These are phyloP conservation scores for Populus pruinosa DNA, from an alignment of 345 rosid genomes.

Conservation along the genomic window DNA sequence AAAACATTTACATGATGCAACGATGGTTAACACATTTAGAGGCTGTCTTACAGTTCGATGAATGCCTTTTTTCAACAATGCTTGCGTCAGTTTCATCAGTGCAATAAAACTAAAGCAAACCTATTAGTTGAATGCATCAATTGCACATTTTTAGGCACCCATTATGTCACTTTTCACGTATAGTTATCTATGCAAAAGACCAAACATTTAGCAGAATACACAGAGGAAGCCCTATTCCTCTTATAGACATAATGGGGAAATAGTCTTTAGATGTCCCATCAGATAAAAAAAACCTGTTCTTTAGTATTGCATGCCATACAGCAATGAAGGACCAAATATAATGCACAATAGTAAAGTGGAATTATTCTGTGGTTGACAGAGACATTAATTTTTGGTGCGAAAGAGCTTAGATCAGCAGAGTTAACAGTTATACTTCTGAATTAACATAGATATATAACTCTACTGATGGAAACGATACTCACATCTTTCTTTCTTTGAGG, in stretches of 20 bases:
- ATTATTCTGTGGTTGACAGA: background rate
- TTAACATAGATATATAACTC: background rate
- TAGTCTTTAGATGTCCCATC: background rate
- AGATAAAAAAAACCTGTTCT: background rate
- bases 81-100: background rate
- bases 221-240: background rate
- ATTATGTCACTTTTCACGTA: background rate
- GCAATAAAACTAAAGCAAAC: background rate
- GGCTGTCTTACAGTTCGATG: background rate
- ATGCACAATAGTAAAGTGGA: background rate
- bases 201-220: background rate
- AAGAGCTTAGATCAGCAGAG: background rate
- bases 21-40: background rate
- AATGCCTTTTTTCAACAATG: background rate
- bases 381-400: background rate
- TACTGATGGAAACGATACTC: constrained; percentile 15
- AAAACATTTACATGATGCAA: background rate
- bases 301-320: background rate
- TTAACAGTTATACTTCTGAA: background rate
- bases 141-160: background rate
- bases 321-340: background rate
- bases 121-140: background rate
- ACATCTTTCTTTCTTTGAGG: constrained; percentile 92
- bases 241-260: background rate
- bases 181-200: background rate